Conservation (phyloP, 2,329 filamentous ascomycete genomes). For the Nemania sp. region DNA sequence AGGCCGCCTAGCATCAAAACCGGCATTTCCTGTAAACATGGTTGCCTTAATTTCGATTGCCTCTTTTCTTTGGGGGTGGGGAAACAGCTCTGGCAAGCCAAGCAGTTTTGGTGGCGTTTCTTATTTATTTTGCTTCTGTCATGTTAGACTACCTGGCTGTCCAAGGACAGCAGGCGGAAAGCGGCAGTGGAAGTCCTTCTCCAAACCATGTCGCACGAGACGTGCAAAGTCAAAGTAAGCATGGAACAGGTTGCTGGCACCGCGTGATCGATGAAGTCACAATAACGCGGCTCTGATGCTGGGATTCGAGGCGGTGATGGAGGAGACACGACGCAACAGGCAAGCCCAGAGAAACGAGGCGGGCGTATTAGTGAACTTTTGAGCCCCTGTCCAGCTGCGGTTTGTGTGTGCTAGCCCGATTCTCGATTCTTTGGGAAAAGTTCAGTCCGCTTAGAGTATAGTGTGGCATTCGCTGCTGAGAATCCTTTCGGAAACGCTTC, state of each 20-base stretch:
- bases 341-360: constrained; percentile 16
- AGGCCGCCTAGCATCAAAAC: constrained; percentile 9
- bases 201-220: constrained; percentile 16
- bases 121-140: constrained; percentile 14
- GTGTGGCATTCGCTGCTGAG: constrained; percentile 2
- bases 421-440: constrained; percentile 6
- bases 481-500: constrained; percentile 5
- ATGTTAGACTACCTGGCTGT: not conserved
- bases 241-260: constrained; percentile 3
- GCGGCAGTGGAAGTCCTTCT: constrained; percentile 18
- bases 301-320: not conserved
- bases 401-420: not conserved
- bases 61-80: not conserved
- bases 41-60: constrained; percentile 19
- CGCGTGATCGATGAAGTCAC: constrained; percentile 3
- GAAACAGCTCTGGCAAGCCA: constrained; percentile 4
- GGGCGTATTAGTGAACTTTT: constrained; percentile 1
- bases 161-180: constrained; percentile 13
- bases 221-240: not conserved
- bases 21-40: constrained; percentile 8
- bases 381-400: constrained; percentile 4
- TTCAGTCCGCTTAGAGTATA: not conserved
- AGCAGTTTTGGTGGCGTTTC: constrained; percentile 2
- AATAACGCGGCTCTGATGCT: constrained; percentile 6
- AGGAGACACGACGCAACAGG: not conserved